These are phyloP conservation scores for Dothideomycetes sp. DNA, from an alignment of 2,329 filamentous ascomycete species.

Conservation along the genomic window DNA sequence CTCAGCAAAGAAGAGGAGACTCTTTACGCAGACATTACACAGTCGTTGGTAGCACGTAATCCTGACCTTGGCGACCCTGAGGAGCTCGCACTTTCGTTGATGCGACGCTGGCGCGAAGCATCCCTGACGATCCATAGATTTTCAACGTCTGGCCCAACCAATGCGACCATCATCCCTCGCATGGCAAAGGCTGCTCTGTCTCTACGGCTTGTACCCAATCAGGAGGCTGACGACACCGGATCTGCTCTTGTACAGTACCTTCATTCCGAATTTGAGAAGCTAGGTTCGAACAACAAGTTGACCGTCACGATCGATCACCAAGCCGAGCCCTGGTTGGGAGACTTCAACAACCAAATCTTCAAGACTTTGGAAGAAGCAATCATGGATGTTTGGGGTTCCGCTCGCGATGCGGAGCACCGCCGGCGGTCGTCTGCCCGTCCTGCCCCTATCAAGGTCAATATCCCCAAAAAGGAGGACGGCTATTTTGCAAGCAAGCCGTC, in stretches of 20 bases:
- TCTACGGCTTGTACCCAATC: constrained; percentile 83
- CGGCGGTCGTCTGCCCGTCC: constrained; percentile 6
- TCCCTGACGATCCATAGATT: constrained; percentile 90
- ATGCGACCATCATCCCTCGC: constrained; percentile 82
- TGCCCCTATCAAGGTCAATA: constrained; percentile 11
- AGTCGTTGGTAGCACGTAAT: constrained; percentile 62
- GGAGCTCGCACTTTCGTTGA: constrained; percentile 70
- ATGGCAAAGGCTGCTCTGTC: constrained; percentile 83
- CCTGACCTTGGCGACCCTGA: constrained; percentile 53
- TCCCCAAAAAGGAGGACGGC: constrained; percentile 8
- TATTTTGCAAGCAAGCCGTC: constrained; percentile 23
- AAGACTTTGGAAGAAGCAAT: constrained; percentile 77
- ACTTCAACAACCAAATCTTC: constrained; percentile 84
- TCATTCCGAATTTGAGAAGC: constrained; percentile 55
- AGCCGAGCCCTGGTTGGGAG: constrained; percentile 92
- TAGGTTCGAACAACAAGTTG: constrained; percentile 72
- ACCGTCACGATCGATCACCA: constrained; percentile 80
- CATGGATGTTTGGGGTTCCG: constrained; percentile 68
- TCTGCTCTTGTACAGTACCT: constrained; percentile 57
- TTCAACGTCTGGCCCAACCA: constrained; percentile 78
- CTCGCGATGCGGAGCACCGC: constrained; percentile 30
- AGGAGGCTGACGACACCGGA: constrained; percentile 72
- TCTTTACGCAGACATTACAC: constrained; percentile 74
- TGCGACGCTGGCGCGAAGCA: constrained; percentile 91
- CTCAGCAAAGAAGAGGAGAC: constrained; percentile 65